Percentiles rank a stretch among this genome's conserved stretches.
phyloP scores from a whole-genome alignment of 768 basidiomycete genomes.

The Naganishia antarctica region DNA sequence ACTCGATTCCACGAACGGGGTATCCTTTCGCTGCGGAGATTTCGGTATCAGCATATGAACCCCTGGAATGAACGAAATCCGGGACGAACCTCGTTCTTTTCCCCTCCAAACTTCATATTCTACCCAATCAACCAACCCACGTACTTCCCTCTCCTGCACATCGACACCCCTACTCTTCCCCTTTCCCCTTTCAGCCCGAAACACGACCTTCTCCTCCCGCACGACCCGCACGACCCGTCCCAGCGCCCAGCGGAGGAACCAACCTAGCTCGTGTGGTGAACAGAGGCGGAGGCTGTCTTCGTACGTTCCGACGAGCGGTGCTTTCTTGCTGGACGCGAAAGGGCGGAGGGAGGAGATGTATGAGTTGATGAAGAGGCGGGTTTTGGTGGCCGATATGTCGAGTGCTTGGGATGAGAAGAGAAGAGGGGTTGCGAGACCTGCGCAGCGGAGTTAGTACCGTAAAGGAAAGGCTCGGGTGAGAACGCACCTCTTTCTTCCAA shows the following conservation, averaged over 20 bases:
- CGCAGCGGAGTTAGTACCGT: not conserved
- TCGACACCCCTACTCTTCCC: slow-evolving; percentile 28
- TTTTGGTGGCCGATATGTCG: slow-evolving; percentile 69
- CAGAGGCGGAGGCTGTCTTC: slow-evolving; percentile 71
- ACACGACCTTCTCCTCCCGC: slow-evolving; percentile 49
- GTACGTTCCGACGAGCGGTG: slow-evolving; percentile 16
- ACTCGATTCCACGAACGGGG: not conserved
- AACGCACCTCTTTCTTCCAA: slow-evolving; percentile 38
- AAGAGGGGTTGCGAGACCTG: slow-evolving; percentile 74
- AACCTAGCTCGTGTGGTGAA: slow-evolving; percentile 79
- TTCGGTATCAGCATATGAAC: too few relatives aligned
- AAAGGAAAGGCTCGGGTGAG: not conserved
- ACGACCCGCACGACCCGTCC: slow-evolving; percentile 69
- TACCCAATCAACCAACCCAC: slow-evolving; percentile 81
- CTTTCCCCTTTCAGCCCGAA: too few relatives aligned
- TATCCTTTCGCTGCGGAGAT: not conserved
- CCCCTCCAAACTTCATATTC: slow-evolving; percentile 75
- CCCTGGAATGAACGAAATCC: not conserved
- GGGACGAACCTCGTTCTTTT: slow-evolving; percentile 65
- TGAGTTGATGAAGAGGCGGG: slow-evolving; percentile 69
- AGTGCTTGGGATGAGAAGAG: slow-evolving; percentile 85
- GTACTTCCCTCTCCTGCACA: slow-evolving; percentile 44
- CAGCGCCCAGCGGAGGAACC: slow-evolving; percentile 88
- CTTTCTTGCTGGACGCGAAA: not conserved
- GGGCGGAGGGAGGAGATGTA: slow-evolving; percentile 57